Conservation (phyloP, 2,329 filamentous ascomycete species). For the Cladosporium sp. region DNA sequence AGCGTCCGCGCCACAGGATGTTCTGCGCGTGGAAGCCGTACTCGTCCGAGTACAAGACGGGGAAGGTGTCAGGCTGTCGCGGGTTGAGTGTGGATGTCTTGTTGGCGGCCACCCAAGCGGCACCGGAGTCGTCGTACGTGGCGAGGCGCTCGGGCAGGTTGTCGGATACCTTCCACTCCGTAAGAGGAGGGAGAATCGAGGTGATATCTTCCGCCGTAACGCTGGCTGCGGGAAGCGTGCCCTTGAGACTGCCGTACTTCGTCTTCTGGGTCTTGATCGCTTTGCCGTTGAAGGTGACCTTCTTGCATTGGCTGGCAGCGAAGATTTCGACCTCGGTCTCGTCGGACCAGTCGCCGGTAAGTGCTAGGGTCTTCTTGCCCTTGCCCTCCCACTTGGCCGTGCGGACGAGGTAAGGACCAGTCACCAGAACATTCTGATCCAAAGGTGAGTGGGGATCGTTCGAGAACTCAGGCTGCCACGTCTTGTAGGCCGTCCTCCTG, state of each 20-base stretch:
- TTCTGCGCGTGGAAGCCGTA: slow-evolving; percentile 41
- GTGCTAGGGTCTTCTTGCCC: slow-evolving; percentile 23
- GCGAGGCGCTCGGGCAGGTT: slow-evolving; percentile 45
- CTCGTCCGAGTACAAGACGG: slow-evolving; percentile 39
- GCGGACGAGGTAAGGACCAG: slow-evolving; percentile 40
- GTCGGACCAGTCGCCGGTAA: slow-evolving; percentile 35
- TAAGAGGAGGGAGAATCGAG: slow-evolving; percentile 39
- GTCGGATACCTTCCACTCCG: slow-evolving; percentile 46
- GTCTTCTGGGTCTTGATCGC: slow-evolving; percentile 29
- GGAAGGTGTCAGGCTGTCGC: slow-evolving; percentile 34
- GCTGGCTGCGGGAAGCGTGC: slow-evolving; percentile 25
- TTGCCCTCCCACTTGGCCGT: slow-evolving; percentile 24
- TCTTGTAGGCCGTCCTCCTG: slow-evolving; percentile 34
- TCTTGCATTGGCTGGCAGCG: slow-evolving; percentile 24
- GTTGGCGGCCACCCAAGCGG: slow-evolving; percentile 41
- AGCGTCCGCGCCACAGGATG: slow-evolving; percentile 40
- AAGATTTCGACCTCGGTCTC: slow-evolving; percentile 37
- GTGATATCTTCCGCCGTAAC: slow-evolving; percentile 12
- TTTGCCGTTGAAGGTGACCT: slow-evolving; percentile 37
- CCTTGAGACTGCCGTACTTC: slow-evolving; percentile 35
- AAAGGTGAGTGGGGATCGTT: slow-evolving; percentile 36
- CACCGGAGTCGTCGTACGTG: slow-evolving; percentile 41
- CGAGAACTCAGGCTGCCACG: slow-evolving; percentile 38
- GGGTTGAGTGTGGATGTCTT: slow-evolving; percentile 36
- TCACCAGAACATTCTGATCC: slow-evolving; percentile 37